Conservation (phyloP, 2,329 filamentous ascomycete species). For the Colletotrichum salicis region DNA sequence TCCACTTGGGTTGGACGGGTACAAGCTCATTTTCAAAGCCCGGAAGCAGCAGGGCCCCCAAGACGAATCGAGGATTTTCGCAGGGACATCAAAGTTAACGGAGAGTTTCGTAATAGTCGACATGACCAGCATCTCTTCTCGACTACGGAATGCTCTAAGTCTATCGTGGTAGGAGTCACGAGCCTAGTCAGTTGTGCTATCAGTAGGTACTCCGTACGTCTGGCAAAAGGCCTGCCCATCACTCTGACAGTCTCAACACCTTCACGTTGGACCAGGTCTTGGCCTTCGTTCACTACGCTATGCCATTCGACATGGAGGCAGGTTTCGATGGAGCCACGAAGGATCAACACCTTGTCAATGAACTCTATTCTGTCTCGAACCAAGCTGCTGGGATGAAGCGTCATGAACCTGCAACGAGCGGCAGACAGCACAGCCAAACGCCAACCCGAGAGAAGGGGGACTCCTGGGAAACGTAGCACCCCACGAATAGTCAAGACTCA, state of each 20-base stretch:
- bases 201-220: not conserved
- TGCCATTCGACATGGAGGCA: not conserved
- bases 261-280: not conserved
- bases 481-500: not conserved
- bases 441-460: not conserved
- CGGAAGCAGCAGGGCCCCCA: not conserved
- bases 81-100: not conserved
- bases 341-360: not conserved
- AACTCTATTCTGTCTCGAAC: constrained; percentile 26
- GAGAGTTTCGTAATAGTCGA: not conserved
- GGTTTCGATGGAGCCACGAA: not conserved
- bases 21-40: constrained; percentile 13
- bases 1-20: constrained; percentile 4
- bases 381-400: constrained; percentile 27
- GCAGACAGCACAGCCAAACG: not conserved
- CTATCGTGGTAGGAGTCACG: not conserved
- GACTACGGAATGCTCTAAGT: not conserved
- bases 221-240: not conserved
- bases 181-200: not conserved
- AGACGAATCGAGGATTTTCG: not conserved
- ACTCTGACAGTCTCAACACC: not conserved
- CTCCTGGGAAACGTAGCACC: constrained; percentile 2
- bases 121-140: not conserved
- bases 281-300: not conserved
- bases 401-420: constrained; percentile 15